phyloP scores from a whole-genome alignment of 2,329 filamentous ascomycete genomes.

The Cordyceps fumosorosea region DNA sequence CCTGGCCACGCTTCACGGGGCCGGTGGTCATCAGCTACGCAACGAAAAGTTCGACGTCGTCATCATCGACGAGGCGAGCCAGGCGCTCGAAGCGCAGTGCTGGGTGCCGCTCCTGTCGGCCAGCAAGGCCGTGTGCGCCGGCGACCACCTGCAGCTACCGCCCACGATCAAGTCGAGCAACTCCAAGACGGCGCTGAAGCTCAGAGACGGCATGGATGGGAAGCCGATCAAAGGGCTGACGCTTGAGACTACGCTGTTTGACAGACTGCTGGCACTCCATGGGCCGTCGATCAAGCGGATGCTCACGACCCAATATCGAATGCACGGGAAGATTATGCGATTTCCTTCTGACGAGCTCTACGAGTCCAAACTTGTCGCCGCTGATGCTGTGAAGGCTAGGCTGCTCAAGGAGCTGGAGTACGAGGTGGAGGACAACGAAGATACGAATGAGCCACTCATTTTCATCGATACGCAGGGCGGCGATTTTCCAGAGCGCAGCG shows the following conservation, averaged over 20 bases:
- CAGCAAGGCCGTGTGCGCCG: conserved; percentile 80
- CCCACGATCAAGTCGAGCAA: conserved; percentile 85
- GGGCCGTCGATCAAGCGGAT: conserved; percentile 82
- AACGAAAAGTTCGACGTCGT: conserved; percentile 85
- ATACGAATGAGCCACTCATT: conserved; percentile 79
- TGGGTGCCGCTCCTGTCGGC: conserved; percentile 85
- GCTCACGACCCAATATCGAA: conserved; percentile 95
- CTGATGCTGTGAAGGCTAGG: conserved; percentile 67
- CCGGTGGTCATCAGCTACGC: conserved; percentile 76
- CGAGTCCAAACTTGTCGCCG: conserved; percentile 72
- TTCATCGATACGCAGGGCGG: conserved; percentile 97
- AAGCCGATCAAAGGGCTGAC: conserved; percentile 47
- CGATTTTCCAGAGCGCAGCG: conserved; percentile 76
- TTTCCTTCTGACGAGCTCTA: conserved; percentile 91
- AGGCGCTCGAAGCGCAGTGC: conserved; percentile 92
- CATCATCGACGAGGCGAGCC: conserved; percentile 91
- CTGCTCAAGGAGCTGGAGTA: conserved; percentile 74
- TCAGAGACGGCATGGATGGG: conserved; percentile 29
- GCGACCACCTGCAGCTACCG: conserved; percentile 89
- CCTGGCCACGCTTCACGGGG: conserved; percentile 85
- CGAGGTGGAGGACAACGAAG: conserved; percentile 70
- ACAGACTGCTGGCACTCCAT: conserved; percentile 75
- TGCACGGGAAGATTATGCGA: conserved; percentile 93
- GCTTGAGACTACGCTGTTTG: conserved; percentile 88
- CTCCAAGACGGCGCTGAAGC: conserved; percentile 37